A percentile compares a stretch with the other conserved stretches of the same genome.
Conservation (phyloP, 1,284 basidiomycete genomes). For the Boletellus deceptivus region DNA sequence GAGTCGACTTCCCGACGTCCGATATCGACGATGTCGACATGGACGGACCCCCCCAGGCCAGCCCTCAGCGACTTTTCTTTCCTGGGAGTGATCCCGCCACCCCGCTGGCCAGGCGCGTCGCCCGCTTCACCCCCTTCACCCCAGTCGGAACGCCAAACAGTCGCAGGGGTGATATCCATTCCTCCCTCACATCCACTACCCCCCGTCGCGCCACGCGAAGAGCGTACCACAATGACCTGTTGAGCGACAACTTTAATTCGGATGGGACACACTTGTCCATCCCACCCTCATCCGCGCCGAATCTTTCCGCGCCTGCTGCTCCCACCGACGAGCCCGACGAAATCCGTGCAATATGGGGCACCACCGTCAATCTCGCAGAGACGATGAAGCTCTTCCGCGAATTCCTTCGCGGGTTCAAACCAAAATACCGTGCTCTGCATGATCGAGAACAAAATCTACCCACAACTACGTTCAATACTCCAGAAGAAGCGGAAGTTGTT, state of each 20-base stretch:
- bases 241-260: constrained; percentile 44
- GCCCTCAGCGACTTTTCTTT: constrained; percentile 26
- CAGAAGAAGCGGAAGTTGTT: constrained; percentile 66
- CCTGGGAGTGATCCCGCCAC: constrained; percentile 42
- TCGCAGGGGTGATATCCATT: constrained; percentile 28
- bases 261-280: constrained; percentile 57
- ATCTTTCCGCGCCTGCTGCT: constrained; percentile 60
- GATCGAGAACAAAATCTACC: constrained; percentile 63
- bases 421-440: constrained; percentile 83
- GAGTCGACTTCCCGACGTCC: constrained; percentile 64
- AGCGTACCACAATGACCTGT: constrained; percentile 22
- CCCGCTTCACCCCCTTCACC: constrained; percentile 28
- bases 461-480: constrained; percentile 53
- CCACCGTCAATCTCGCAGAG: constrained; percentile 87
- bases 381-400: constrained; percentile 90
- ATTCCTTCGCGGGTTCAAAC: constrained; percentile 90
- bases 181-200: constrained; percentile 25
- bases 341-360: constrained; percentile 95
- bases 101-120: constrained; percentile 53
- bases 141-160: constrained; percentile 26
- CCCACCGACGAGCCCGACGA: constrained; percentile 73
- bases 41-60: constrained; percentile 35
- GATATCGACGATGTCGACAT: constrained; percentile 57
- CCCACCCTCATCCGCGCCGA: constrained; percentile 62
- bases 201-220: constrained; percentile 21